phyloP scores from a whole-genome alignment of 169 alveolate genomes.

The Babesia caballi region DNA sequence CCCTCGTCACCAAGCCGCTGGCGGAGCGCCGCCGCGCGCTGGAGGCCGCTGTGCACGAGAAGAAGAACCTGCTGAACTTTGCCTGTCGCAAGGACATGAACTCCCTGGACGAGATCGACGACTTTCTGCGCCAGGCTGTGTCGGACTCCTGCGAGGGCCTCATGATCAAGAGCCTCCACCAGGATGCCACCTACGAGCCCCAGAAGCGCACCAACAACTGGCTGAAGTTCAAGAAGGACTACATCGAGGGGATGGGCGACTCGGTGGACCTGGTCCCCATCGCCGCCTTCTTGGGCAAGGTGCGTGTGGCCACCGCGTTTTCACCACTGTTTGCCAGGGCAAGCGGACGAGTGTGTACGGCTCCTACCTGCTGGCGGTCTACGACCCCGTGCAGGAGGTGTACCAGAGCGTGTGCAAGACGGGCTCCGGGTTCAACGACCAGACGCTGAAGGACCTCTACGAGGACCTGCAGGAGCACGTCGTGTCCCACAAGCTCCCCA shows the following conservation, averaged over 20 bases:
- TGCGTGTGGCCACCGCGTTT: not conserved
- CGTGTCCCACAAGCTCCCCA: conserved; percentile 68
- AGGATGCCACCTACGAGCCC: conserved; percentile 96
- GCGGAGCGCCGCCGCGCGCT: conserved; percentile 65
- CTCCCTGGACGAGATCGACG: conserved; percentile 78
- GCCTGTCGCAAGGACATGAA: conserved; percentile 78
- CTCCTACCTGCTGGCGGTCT: conserved; percentile 93
- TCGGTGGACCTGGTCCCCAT: conserved; percentile 97
- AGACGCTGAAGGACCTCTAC: conserved; percentile 80
- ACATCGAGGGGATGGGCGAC: conserved; percentile 94
- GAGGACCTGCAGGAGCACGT: conserved; percentile 82
- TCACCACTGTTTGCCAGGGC: conserved; percentile 59
- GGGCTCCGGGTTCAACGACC: conserved; percentile 96
- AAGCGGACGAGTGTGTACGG: conserved; percentile 94
- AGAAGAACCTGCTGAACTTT: conserved; percentile 61
- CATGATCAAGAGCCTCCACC: conserved; percentile 95
- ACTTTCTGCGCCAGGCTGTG: conserved; percentile 80
- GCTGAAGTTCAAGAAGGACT: conserved; percentile 98
- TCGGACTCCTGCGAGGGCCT: conserved; percentile 95
- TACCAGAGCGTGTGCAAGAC: conserved; percentile 94
- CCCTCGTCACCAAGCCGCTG: conserved; percentile 72
- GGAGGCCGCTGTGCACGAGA: conserved; percentile 52
- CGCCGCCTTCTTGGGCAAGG: conserved; percentile 94
- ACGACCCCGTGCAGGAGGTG: conserved; percentile 91
- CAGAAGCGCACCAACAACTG: conserved; percentile 96